Base-by-base conservation (phyloP, 2,329 filamentous ascomycete species). In the Botrytis squamosa region DNA sequence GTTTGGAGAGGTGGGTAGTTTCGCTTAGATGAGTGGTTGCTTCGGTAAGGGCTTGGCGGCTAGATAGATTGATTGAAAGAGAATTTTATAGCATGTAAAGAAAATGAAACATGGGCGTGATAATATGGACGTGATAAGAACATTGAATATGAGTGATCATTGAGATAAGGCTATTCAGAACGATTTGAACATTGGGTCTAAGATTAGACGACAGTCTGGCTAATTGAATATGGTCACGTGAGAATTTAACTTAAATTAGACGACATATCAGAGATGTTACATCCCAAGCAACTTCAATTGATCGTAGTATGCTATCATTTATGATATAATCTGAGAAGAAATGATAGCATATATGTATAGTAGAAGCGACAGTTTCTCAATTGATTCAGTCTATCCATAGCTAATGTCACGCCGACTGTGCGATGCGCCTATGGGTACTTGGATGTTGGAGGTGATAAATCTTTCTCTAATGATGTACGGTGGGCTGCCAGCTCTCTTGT, bases 41-140 rank as follows among this genome's bases (percentile, higher is more conserved):
- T 40, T 42, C 10, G 25, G 16, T 29, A 20, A 64, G 7, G 60
- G 38, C 38, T 40, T 42, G 38, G 52, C 52, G n/a, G 3, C 3
- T n/a, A 12, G 25, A 42, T 63, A 40, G 38, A 40, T 18, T 10
- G 60, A 16, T 42, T 29, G 12, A 40, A 20, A 42, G 12, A 29
- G 1, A 42, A 63, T 29, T 12, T 10, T 20, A 42, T 29, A n/a
- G 0, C 4, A 14, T 25, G 9, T 18, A 40, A 0, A 16, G 12
- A 20, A n/a, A 20, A 29, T 20, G 0, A 7, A 1, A 14, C 12
- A 7, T 29, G 4, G 20, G 12, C 1, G 0, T 64, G 2, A 42
- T 42, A 16, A 29, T 2, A 64, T 44, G 6, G 10, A n/a, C 3
- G 25, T 29, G 14, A 29, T 10, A 25, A 29, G 3, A 16, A 42